These are phyloP conservation scores for Mucor lusitanicus DNA, from an alignment of 371 early-diverging fungal genomes.

Conservation along the genomic window DNA sequence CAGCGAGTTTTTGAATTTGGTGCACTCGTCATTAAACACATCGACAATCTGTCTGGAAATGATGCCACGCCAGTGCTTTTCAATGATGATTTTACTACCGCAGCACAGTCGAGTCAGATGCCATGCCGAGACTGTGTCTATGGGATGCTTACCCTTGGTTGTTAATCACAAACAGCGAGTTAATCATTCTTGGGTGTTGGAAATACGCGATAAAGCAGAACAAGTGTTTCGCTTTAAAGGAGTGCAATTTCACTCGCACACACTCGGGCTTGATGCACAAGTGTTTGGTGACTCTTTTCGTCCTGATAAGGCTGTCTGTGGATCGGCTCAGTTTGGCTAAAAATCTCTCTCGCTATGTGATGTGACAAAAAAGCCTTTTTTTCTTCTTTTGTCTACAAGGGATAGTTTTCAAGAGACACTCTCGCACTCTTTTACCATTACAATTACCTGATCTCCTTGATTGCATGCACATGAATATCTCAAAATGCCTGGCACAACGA, in stretches of 20 bases:
- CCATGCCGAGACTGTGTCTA: neutral
- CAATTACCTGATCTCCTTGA: neutral
- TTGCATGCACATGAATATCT: conserved; percentile 4
- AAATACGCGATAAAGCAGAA: conserved; percentile 1
- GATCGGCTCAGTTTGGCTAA: neutral
- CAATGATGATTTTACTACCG: conserved; percentile 77
- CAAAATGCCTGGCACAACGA: conserved; percentile 13
- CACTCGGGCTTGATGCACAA: neutral
- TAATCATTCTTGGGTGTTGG: conserved; percentile 46
- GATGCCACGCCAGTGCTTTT: conserved; percentile 86
- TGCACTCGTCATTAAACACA: conserved; percentile 65
- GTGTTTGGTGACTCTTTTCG: neutral
- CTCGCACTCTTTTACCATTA: neutral
- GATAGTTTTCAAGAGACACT: neutral
- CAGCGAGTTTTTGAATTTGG: conserved; percentile 51
- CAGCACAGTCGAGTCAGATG: neutral
- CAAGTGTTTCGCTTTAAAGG: neutral
- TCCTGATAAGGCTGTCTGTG: neutral
- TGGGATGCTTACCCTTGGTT: conserved; percentile 54
- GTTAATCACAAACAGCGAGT: conserved; percentile 69
- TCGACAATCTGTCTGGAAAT: conserved; percentile 73
- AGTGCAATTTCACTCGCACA: neutral
- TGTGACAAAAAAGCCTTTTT: neutral
- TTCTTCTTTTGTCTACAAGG: neutral
- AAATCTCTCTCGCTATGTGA: neutral